These are phyloP conservation scores for Murraya paniculata DNA, from an alignment of 345 rosid species.

Conservation along the genomic window DNA sequence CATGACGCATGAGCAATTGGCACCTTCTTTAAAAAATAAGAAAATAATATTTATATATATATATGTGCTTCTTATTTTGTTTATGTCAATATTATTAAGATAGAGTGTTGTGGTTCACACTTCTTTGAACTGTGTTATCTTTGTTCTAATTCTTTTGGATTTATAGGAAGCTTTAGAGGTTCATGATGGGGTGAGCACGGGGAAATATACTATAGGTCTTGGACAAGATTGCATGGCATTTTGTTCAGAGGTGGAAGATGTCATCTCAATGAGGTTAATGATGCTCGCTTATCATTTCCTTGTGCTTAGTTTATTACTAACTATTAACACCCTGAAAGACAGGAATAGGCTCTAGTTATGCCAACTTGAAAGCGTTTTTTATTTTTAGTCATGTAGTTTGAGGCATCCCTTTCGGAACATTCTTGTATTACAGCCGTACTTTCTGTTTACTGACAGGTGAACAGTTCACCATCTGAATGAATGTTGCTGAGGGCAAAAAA, in stretches of 20 bases:
- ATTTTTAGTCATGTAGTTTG: not conserved
- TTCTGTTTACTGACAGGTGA: no score
- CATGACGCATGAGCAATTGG: not conserved
- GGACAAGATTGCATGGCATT: constrained; percentile 97
- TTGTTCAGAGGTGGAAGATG: constrained; percentile 98
- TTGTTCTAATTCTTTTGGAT: not conserved
- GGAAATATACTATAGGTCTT: constrained; percentile 94
- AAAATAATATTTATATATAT: no score
- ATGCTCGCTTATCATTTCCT: not conserved
- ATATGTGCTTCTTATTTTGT: not conserved
- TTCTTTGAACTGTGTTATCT: not conserved
- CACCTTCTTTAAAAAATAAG: no score
- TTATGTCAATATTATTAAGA: not conserved
- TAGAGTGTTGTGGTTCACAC: not conserved
- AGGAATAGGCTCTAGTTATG: not conserved
- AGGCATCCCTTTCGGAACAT: not conserved
- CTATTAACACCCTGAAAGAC: not conserved
- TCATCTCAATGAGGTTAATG: constrained; percentile 88
- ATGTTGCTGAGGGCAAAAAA: not conserved
- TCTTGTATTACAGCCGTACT: not conserved
- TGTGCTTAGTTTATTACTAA: not conserved
- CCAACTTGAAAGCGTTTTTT: not conserved
- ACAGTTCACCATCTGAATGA: not conserved
- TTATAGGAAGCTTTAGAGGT: constrained; percentile 80
- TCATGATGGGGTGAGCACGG: constrained; percentile 94